Conservation (phyloP, 139 green algal genomes). For the Protoeuglena noctilucae region DNA sequence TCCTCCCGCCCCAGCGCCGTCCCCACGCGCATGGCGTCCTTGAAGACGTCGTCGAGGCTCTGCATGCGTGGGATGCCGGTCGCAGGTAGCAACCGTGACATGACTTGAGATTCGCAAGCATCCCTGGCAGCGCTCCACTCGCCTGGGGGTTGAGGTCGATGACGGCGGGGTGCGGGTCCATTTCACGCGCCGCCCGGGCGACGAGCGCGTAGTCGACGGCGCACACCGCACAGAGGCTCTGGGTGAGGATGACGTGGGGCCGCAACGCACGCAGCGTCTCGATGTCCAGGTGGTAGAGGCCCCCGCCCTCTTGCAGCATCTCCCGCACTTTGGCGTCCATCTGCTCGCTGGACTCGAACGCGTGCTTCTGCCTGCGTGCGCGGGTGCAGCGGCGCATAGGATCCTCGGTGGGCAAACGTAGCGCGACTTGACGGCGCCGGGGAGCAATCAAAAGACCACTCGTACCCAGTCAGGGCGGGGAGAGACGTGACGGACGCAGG, state of each 20-base stretch:
- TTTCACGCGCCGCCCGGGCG: conserved; percentile 11
- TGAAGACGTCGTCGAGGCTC: conserved; percentile 33
- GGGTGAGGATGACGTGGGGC: conserved; percentile 51
- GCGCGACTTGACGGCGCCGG: not conserved
- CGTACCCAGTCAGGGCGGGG: conserved; percentile 27
- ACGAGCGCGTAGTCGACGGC: conserved; percentile 55
- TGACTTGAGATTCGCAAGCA: too few species aligned
- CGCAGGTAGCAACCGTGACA: too few species aligned
- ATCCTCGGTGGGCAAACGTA: not conserved
- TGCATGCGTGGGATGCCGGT: too few species aligned
- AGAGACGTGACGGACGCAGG: conserved; percentile 15
- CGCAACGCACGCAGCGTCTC: conserved; percentile 17
- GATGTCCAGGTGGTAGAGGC: conserved; percentile 35
- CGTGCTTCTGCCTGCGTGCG: conserved; percentile 22
- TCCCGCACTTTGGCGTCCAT: conserved; percentile 21
- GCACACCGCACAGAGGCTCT: conserved; percentile 30
- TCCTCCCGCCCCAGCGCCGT: conserved; percentile 16
- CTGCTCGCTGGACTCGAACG: conserved; percentile 27
- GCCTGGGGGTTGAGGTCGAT: conserved; percentile 44
- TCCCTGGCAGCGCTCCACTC: too few species aligned
- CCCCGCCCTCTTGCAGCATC: conserved; percentile 12
- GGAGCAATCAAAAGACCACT: not conserved
- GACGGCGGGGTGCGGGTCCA: conserved; percentile 20
- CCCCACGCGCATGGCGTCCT: conserved; percentile 20
- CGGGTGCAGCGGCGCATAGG: not conserved